Conservation (phyloP, 208 protist genomes). For the Wallacemonas sp. region DNA sequence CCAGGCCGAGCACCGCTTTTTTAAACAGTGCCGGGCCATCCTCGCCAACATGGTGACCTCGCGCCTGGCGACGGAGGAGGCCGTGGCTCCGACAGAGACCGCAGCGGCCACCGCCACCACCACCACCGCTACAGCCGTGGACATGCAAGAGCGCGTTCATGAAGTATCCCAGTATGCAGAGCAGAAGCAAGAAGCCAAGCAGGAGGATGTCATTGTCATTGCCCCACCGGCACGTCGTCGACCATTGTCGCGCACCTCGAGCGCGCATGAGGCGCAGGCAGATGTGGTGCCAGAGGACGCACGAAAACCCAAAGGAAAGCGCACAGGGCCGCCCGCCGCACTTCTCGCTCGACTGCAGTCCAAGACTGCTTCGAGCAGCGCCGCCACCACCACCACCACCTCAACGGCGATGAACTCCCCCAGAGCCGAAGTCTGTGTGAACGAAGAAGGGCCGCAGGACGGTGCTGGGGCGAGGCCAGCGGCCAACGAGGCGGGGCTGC, state of each 20-base stretch:
- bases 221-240: not conserved
- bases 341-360: conserved; percentile 8
- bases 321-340: not conserved
- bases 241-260: no score
- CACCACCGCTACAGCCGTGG: not conserved
- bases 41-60: conserved; percentile 48
- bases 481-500: no score
- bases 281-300: not conserved
- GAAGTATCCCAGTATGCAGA: not conserved
- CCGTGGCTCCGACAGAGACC: not conserved
- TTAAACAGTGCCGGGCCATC: conserved; percentile 49
- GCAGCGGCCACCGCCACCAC: not conserved
- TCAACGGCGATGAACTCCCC: not conserved
- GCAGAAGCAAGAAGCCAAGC: not conserved
- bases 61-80: conserved; percentile 21
- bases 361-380: no score
- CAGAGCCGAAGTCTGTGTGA: not conserved
- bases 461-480: no score
- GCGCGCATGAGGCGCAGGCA: no score
- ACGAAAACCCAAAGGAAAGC: conserved; percentile 4
- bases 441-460: conserved; percentile 16
- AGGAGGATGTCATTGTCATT: conserved; percentile 3
- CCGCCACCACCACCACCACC: no score
- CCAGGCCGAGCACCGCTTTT: conserved; percentile 39
- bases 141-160: not conserved